phyloP scores from a whole-genome alignment of 108 stramenopile genomes.

The Nitzschia palea region DNA sequence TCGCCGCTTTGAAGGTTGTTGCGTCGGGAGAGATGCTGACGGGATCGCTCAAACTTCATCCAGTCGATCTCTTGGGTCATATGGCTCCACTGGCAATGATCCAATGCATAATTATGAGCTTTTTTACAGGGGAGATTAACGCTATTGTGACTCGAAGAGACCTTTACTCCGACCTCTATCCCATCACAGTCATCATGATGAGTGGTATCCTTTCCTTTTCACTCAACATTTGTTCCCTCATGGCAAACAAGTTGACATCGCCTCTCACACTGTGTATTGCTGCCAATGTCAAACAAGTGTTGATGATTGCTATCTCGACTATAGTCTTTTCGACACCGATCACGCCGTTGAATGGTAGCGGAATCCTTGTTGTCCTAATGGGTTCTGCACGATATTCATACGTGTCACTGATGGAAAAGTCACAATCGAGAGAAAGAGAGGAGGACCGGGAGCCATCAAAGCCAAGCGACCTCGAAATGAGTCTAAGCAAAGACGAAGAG shows the following conservation, averaged over 20 bases:
- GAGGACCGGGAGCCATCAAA: too few species aligned
- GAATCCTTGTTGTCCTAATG: constrained; percentile 66
- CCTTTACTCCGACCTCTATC: constrained; percentile 29
- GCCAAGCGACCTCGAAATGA: too few species aligned
- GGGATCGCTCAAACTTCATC: constrained; percentile 69
- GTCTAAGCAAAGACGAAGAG: too few species aligned
- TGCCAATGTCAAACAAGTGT: constrained; percentile 89
- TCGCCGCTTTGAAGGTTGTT: constrained; percentile 75
- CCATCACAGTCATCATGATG: constrained; percentile 44
- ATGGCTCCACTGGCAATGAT: constrained; percentile 87
- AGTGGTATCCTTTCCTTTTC: constrained; percentile 74
- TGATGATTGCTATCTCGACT: constrained; percentile 65
- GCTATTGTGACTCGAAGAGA: constrained; percentile 45
- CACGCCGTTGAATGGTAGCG: constrained; percentile 54
- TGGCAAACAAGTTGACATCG: constrained; percentile 86
- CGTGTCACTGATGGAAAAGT: constrained; percentile 65
- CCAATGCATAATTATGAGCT: constrained; percentile 50
- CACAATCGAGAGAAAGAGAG: background rate
- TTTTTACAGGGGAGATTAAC: constrained; percentile 62
- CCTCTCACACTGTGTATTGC: constrained; percentile 86
- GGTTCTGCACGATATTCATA: constrained; percentile 82
- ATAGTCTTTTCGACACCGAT: constrained; percentile 57
- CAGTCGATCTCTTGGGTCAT: constrained; percentile 73
- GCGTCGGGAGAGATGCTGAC: constrained; percentile 77
- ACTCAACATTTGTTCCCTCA: constrained; percentile 78